These are phyloP conservation scores for Penicillium frequentans DNA, from an alignment of 2,329 filamentous ascomycete genomes.

Conservation along the genomic window DNA sequence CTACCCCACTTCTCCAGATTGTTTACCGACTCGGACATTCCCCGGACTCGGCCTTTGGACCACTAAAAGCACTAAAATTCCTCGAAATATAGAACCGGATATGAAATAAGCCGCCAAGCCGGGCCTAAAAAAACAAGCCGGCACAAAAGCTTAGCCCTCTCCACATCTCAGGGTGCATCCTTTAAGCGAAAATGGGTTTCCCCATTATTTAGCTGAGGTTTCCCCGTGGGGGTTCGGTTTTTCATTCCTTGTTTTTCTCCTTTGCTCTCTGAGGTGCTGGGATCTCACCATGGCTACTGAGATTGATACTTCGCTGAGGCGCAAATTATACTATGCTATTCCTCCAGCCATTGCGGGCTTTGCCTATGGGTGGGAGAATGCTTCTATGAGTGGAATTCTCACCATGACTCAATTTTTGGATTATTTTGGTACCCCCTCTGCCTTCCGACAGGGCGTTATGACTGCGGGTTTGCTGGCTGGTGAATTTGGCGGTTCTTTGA, in stretches of 20 bases:
- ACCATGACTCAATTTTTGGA: not conserved
- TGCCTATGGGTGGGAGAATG: conserved; percentile 1
- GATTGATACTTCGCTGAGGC: not conserved
- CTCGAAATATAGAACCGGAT: not conserved
- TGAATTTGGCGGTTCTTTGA: not conserved
- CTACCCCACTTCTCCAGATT: not conserved
- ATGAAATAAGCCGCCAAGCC: conserved; percentile 1
- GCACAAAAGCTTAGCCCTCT: not conserved
- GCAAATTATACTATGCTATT: not conserved
- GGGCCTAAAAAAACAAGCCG: not conserved
- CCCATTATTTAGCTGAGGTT: not conserved
- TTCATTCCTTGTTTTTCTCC: not conserved
- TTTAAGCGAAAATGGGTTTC: not conserved
- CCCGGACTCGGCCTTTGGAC: not conserved
- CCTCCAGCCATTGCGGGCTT: not conserved
- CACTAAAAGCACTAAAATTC: too few species aligned
- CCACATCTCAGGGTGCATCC: not conserved
- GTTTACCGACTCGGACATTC: not conserved
- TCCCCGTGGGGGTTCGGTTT: not conserved
- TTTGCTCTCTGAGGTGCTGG: not conserved
- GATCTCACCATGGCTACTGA: not conserved
- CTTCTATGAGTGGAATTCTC: not conserved
- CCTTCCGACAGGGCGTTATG: not conserved
- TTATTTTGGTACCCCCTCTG: not conserved
- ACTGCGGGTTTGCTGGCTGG: not conserved